These are phyloP conservation scores for Myxozyma nipponensis DNA, from an alignment of 805 yeast species.

Conservation along the genomic window DNA sequence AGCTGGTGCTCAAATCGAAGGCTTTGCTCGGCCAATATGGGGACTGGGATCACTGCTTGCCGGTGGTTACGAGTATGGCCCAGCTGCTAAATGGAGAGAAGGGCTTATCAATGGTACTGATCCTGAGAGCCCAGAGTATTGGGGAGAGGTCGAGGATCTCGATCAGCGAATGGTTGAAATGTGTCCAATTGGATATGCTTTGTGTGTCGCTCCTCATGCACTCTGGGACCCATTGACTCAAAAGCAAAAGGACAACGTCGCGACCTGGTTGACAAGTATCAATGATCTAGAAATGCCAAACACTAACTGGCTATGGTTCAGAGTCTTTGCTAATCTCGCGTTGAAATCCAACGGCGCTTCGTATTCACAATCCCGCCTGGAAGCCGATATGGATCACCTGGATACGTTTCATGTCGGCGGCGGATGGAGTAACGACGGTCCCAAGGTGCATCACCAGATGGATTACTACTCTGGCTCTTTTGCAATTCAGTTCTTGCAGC, in stretches of 20 bases:
- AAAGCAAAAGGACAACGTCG: constrained; percentile 28
- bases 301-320: too few species aligned
- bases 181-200: constrained; percentile 36
- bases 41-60: constrained; percentile 34
- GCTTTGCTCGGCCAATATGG: constrained; percentile 37
- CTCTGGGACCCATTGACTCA: constrained; percentile 34
- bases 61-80: constrained; percentile 33
- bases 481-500: too few species aligned
- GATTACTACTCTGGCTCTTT: too few species aligned
- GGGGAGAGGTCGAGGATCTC: constrained; percentile 32
- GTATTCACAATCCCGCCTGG: too few species aligned
- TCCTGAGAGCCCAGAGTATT: constrained; percentile 34
- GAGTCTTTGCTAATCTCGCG: too few species aligned
- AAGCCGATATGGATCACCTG: too few species aligned
- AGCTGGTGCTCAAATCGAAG: constrained; percentile 34
- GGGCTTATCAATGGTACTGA: constrained; percentile 35
- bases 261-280: too few species aligned
- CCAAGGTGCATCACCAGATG: too few species aligned
- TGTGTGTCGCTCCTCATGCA: constrained; percentile 31
- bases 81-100: constrained; percentile 7
- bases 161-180: constrained; percentile 35
- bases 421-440: too few species aligned
- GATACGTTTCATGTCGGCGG: too few species aligned
- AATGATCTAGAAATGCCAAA: too few species aligned
- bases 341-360: too few species aligned